Evolutionary conservation across 2,329 filamentous ascomycete species (phyloP).

Genomic region (Nemania diffusa): DNA sequence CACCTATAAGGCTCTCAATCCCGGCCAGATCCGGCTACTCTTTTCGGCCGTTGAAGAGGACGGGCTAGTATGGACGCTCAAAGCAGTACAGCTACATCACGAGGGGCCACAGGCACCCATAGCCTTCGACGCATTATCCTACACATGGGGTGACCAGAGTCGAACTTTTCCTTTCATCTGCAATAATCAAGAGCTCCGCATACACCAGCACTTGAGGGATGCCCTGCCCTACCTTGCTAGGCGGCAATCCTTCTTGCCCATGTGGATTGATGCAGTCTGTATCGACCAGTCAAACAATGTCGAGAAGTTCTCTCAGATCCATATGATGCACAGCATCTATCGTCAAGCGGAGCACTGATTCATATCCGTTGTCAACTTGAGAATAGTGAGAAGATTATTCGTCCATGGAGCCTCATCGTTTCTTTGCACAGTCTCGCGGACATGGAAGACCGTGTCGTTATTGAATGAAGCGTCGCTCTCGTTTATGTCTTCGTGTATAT

Average conservation of each 20-base stretch:
- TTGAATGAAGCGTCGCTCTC: too few relatives aligned
- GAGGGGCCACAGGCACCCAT: background rate
- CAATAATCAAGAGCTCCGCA: constrained; percentile 5
- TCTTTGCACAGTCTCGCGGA: too few relatives aligned
- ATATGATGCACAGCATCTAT: background rate
- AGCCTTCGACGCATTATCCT: constrained; percentile 1
- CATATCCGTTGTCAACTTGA: background rate
- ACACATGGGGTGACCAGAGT: background rate
- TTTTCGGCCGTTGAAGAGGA: background rate
- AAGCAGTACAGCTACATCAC: background rate
- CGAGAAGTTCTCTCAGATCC: background rate
- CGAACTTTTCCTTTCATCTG: background rate
- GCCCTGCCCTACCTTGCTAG: background rate
- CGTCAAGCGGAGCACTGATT: background rate
- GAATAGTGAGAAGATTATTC: background rate
- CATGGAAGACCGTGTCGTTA: too few relatives aligned
- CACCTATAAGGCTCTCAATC: background rate
- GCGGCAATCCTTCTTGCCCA: background rate
- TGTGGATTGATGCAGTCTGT: background rate
- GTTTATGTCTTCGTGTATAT: too few relatives aligned
- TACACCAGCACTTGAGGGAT: background rate
- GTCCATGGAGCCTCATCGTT: background rate
- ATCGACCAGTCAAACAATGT: background rate
- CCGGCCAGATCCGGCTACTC: background rate
- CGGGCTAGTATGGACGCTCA: background rate